These are phyloP conservation scores for Pseudocercospora fijiensis DNA, from an alignment of 2,329 filamentous ascomycete genomes.

Conservation along the genomic window DNA sequence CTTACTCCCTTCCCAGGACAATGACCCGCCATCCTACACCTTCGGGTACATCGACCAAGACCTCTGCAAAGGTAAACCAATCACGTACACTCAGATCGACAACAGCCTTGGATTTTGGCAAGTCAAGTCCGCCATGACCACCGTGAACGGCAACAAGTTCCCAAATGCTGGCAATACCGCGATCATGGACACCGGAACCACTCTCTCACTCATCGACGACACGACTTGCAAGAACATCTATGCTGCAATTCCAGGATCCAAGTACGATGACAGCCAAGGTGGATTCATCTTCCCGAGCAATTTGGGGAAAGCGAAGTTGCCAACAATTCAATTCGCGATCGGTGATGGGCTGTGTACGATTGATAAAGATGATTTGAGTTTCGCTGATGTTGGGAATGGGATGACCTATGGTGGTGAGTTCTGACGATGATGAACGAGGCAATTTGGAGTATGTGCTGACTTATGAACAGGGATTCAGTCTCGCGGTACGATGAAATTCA, in stretches of 20 bases:
- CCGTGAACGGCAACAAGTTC: conserved; percentile 58
- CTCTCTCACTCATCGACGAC: conserved; percentile 64
- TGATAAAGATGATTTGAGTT: conserved; percentile 63
- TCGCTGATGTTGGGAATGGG: conserved; percentile 55
- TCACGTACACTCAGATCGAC: conserved; percentile 61
- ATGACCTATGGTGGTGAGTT: conserved; percentile 56
- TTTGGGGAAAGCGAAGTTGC: conserved; percentile 55
- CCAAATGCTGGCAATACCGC: conserved; percentile 58
- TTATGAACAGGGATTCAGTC: conserved; percentile 55
- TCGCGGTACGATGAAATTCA: conserved; percentile 58
- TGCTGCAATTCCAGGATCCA: conserved; percentile 60
- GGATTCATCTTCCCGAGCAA: conserved; percentile 63
- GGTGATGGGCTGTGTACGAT: conserved; percentile 61
- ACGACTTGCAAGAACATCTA: conserved; percentile 62
- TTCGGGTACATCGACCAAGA: conserved; percentile 68
- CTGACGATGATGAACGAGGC: no score
- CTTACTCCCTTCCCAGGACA: conserved; percentile 37
- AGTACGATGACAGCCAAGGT: conserved; percentile 35
- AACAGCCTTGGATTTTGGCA: conserved; percentile 67
- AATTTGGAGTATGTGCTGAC: neutral
- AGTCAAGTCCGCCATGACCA: conserved; percentile 57
- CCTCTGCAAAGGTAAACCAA: conserved; percentile 49
- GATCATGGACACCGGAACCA: conserved; percentile 71
- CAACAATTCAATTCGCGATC: conserved; percentile 62
- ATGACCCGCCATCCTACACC: conserved; percentile 60